Evolutionary conservation across 2,329 filamentous ascomycete species (phyloP).

Genomic region (Xylariaceae sp.): DNA sequence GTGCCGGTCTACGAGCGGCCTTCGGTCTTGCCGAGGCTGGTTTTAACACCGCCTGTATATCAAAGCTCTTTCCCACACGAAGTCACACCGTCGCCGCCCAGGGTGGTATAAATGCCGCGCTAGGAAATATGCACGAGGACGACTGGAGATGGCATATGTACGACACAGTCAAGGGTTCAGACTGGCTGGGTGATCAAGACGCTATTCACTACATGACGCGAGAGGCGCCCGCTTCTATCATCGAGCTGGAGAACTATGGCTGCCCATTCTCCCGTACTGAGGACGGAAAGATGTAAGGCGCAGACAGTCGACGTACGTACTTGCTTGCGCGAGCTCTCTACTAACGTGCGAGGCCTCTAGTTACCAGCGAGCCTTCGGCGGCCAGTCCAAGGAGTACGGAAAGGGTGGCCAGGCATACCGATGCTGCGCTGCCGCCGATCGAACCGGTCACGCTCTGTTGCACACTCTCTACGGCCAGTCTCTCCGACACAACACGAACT

Average conservation of each 20-base stretch:
- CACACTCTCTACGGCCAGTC: constrained; percentile 99
- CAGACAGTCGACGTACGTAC: background rate
- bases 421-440: constrained; percentile 91
- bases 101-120: constrained; percentile 81
- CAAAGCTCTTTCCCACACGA: constrained; percentile 80
- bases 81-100: constrained; percentile 78
- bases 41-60: constrained; percentile 85
- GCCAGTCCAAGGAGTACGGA: constrained; percentile 89
- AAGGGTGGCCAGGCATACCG: constrained; percentile 98
- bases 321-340: background rate
- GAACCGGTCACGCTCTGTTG: constrained; percentile 93
- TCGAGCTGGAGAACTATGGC: constrained; percentile 95
- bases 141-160: constrained; percentile 99
- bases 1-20: constrained; percentile 73
- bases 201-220: constrained; percentile 98
- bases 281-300: constrained; percentile 75
- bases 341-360: constrained; percentile 37
- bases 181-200: constrained; percentile 96
- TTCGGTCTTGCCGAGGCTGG: constrained; percentile 84
- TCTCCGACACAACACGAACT: constrained; percentile 95
- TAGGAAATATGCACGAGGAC: constrained; percentile 96
- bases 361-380: constrained; percentile 98
- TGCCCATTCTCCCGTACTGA: constrained; percentile 96
- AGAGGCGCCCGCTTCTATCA: constrained; percentile 84
- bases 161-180: constrained; percentile 94